Percentiles rank a stretch among this genome's conserved stretches.
Evolutionary conservation across 208 protist genomes (phyloP).

Genomic region (Acanthamoeba healyi): DNA sequence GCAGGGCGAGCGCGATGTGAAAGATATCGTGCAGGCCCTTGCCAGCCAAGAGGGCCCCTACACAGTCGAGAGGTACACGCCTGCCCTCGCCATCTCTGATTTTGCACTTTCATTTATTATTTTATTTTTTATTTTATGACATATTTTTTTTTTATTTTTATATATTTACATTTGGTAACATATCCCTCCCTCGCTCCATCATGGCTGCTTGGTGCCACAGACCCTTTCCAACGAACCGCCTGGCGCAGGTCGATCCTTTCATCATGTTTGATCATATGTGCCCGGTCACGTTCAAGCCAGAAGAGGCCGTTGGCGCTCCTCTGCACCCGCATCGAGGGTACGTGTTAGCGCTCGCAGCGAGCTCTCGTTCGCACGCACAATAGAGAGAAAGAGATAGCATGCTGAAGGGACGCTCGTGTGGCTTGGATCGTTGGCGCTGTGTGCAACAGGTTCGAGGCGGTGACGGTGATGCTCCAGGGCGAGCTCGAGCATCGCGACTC

Average conservation of each 20-base stretch:
- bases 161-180: no score
- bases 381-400: no score
- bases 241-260: slow-evolving; percentile 82
- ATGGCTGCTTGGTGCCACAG: no score
- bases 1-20: slow-evolving; percentile 15
- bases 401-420: not conserved
- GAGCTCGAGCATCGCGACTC: slow-evolving; percentile 91
- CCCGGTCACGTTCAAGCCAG: slow-evolving; percentile 49
- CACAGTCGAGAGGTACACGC: slow-evolving; percentile 17
- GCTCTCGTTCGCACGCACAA: no score
- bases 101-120: not conserved
- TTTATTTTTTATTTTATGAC: not conserved
- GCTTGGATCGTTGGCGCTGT: not conserved
- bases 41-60: slow-evolving; percentile 10
- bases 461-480: slow-evolving; percentile 92
- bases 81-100: not conserved
- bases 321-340: slow-evolving; percentile 91
- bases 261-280: slow-evolving; percentile 85
- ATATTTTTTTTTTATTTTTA: not conserved
- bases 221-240: slow-evolving; percentile 43
- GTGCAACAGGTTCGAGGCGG: slow-evolving; percentile 92
- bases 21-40: slow-evolving; percentile 6
- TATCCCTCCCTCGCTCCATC: no score
- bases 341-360: slow-evolving; percentile 5
- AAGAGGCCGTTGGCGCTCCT: slow-evolving; percentile 89